Evolutionary conservation across 768 basidiomycete genomes (phyloP).

Genomic region (Infundibulicybe gibba): DNA sequence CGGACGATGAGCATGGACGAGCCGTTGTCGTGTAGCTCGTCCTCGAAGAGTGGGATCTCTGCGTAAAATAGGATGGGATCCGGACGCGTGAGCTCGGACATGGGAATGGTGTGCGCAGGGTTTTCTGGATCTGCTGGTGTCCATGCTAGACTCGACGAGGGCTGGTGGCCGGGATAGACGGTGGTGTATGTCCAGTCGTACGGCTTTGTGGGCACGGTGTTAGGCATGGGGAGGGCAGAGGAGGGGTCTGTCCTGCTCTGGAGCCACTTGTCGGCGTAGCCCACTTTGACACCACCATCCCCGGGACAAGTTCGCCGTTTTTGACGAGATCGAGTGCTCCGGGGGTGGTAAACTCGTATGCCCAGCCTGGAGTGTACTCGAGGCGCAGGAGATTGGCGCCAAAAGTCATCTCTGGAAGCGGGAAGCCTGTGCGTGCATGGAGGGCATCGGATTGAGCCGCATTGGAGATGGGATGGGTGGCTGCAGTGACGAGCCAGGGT

Average conservation of each 20-base stretch:
- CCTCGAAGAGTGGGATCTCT: slow-evolving; percentile 91
- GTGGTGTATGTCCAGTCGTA: slow-evolving; percentile 99
- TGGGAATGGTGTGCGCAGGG: slow-evolving; percentile 65
- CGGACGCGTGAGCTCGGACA: slow-evolving; percentile 79
- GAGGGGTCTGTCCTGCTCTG: slow-evolving; percentile 76
- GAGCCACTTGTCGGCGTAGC: slow-evolving; percentile 93
- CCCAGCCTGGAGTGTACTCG: slow-evolving; percentile 65
- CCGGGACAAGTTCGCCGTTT: slow-evolving; percentile 68
- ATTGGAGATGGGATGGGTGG: slow-evolving; percentile 77
- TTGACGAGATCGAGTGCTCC: slow-evolving; percentile 71
- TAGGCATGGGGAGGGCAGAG: slow-evolving; percentile 62
- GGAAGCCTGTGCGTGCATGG: slow-evolving; percentile 63
- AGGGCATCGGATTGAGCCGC: slow-evolving; percentile 71
- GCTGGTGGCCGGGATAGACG: slow-evolving; percentile 66
- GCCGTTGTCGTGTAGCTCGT: slow-evolving; percentile 97
- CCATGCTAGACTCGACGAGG: slow-evolving; percentile 34
- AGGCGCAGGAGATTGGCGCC: slow-evolving; percentile 77
- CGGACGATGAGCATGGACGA: slow-evolving; percentile 80
- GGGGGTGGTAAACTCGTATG: slow-evolving; percentile 60
- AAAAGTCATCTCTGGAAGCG: slow-evolving; percentile 96
- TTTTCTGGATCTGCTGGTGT: slow-evolving; percentile 53
- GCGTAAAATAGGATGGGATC: slow-evolving; percentile 99
- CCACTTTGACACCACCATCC: slow-evolving; percentile 95
- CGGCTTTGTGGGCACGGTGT: slow-evolving; percentile 73
- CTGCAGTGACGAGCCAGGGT: slow-evolving; percentile 67